Conservation (phyloP, 2,329 filamentous ascomycete genomes). For the Colletotrichum tabaci region DNA sequence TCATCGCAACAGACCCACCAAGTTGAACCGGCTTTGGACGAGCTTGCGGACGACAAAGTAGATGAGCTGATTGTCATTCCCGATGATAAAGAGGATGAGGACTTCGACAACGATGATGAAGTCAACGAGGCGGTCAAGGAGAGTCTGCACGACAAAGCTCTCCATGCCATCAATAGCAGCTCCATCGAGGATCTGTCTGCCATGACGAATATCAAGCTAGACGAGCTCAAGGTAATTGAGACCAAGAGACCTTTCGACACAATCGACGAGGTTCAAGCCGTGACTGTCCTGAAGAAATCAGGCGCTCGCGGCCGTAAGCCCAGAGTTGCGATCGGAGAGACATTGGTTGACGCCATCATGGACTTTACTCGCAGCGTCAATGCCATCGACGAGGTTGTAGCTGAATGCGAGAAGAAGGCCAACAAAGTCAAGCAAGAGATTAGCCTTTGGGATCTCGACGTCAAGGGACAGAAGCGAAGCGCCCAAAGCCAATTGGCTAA, state of each 20-base stretch:
- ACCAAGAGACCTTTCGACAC: slow-evolving; percentile 80
- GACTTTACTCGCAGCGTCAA: slow-evolving; percentile 86
- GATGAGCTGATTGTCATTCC: slow-evolving; percentile 47
- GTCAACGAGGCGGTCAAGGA: slow-evolving; percentile 41
- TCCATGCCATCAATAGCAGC: slow-evolving; percentile 88
- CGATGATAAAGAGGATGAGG: slow-evolving; percentile 60
- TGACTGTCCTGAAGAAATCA: slow-evolving; percentile 68
- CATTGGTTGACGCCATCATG: slow-evolving; percentile 67
- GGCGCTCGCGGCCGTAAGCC: slow-evolving; percentile 59
- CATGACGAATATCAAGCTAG: slow-evolving; percentile 81
- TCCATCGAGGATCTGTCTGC: slow-evolving; percentile 83
- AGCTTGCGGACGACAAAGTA: slow-evolving; percentile 50
- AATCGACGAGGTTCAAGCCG: slow-evolving; percentile 75
- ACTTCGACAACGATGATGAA: slow-evolving; percentile 51
- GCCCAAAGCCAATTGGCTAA: slow-evolving; percentile 47
- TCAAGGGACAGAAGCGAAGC: slow-evolving; percentile 58
- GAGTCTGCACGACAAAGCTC: slow-evolving; percentile 64
- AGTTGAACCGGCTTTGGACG: slow-evolving; percentile 42
- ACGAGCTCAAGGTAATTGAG: slow-evolving; percentile 78
- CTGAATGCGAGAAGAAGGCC: slow-evolving; percentile 81
- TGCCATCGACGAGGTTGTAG: slow-evolving; percentile 86
- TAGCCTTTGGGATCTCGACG: slow-evolving; percentile 65
- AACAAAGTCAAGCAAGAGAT: slow-evolving; percentile 66
- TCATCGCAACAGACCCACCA: slow-evolving; percentile 47
- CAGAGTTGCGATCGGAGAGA: slow-evolving; percentile 66